Percentiles rank a stretch among this genome's conserved stretches.
These are phyloP conservation scores for Chaetoceros tenuissimus DNA, from an alignment of 108 stramenopile species.

Conservation along the genomic window DNA sequence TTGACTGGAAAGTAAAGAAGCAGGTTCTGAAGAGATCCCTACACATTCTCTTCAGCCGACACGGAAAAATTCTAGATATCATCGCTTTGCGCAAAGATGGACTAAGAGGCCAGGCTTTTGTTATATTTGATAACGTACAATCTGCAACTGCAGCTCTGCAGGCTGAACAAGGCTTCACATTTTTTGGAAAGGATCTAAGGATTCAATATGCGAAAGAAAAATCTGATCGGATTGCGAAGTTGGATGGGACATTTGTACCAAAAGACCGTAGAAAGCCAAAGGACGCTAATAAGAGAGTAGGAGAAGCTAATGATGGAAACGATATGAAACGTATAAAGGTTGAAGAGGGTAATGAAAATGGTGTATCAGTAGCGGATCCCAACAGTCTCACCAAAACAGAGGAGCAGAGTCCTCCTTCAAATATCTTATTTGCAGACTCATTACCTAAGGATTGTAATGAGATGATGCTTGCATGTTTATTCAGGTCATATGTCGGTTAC, in stretches of 20 bases:
- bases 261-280: slow-evolving; percentile 35
- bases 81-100: slow-evolving; percentile 65
- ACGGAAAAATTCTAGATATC: slow-evolving; percentile 86
- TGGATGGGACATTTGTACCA: slow-evolving; percentile 77
- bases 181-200: slow-evolving; percentile 84
- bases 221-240: slow-evolving; percentile 80
- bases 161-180: slow-evolving; percentile 82
- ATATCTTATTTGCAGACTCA: slow-evolving; percentile 58
- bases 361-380: not conserved
- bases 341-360: slow-evolving; percentile 1
- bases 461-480: slow-evolving; percentile 89
- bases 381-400: slow-evolving; percentile 1
- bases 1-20: slow-evolving; percentile 97
- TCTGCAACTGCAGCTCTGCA: slow-evolving; percentile 84
- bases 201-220: slow-evolving; percentile 83
- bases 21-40: slow-evolving; percentile 82
- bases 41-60: slow-evolving; percentile 86
- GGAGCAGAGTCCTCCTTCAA: slow-evolving; percentile 37
- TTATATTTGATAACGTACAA: slow-evolving; percentile 83
- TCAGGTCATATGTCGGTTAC: slow-evolving; percentile 87
- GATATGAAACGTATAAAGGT: not conserved
- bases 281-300: slow-evolving; percentile 27
- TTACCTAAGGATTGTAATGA: slow-evolving; percentile 80
- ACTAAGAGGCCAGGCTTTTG: slow-evolving; percentile 89
- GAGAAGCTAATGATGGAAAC: slow-evolving; percentile 9